Evolutionary conservation across 2,329 filamentous ascomycete species (phyloP), one percentile per base, ranked within the genome.

Genomic region (Pseudogymnoascus destructans): DNA sequence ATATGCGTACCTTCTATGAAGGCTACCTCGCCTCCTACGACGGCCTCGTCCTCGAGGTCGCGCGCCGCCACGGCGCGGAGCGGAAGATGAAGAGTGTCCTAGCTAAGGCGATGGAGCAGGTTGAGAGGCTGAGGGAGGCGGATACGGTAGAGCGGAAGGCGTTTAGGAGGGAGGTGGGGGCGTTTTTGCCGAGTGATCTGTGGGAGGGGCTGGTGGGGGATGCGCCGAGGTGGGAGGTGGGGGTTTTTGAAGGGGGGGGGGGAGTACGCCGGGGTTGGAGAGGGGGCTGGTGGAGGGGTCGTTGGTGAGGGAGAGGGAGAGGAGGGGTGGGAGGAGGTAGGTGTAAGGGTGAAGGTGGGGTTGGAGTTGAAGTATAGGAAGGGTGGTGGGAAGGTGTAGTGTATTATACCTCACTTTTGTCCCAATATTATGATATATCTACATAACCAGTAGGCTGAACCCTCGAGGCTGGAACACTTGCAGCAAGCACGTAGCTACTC

Each of bases 21-120:
- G 84, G 86, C 15, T 98, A 97, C 66, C 78, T 87, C 17, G 79
- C 82, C 57, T 89, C 90, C 0, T 97, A 98, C 67, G 86, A 89
- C 64, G 84, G 85, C 17, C 75, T 98, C 10, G 79, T 96, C 21
- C 78, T 95, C 1, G 93, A 98, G 70, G 85, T 90, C 5, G 85
- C 86, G 57, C 78, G 93, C 21, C 79, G 93, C 8, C 82, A 81
- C 60, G 75, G 79, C 11, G 81, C 88, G 33, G 87, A 93, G 66
- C 81, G 85, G 30, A 84, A 86, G 62, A 85, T 95, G 57, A 79
- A 84, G 63, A 78, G 77, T 42, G 82, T 95, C 23, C 86, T 90
- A 67, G 81, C 80, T 61, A 90, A 91, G 65, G 88, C 92, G 0
- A 82, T 84, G 68, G 82, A 85, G 60, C 85, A 85, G 64, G 78